Evolutionary conservation across 495 filamentous ascomycete genomes (phyloP), one percentile per base, ranked within the genome.

Genomic region (Hypomontagnella submonticulosa): DNA sequence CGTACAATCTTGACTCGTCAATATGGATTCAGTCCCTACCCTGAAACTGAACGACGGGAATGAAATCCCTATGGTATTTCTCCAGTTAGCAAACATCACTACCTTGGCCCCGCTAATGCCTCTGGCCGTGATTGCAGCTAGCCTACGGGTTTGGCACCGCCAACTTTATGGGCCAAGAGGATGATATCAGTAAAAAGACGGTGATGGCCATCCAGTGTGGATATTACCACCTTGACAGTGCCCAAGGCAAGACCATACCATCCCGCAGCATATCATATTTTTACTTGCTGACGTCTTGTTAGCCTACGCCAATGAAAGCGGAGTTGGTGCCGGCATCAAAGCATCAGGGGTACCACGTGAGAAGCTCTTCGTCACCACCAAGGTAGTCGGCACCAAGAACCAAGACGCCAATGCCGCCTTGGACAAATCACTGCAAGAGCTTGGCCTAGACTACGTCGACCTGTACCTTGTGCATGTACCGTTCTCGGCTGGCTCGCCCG

Each of bases 381-480:
- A 96, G 63, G 30, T 83, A 76, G 61, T 86, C 81, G 62, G 83
- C 84, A 9, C 71, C 75, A 11, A 66, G 63, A 27, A 71, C 79
- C 50, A 55, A 51, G 53, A 50, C 47, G 81, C 93, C 47, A 86
- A 91, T 62, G 78, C 85, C 3, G 86, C 89, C 9, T 85, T 97
- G 56, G 81, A 84, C 18, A 71, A 71, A 3, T 95, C 90, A 49
- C 80, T 96, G 60, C 79, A 88, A 69, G 91, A 89, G 71, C 80
- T 97, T 8, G 83, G 86, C 20, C 72, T 94, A 16, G 85, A 89
- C 51, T 92, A 95, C 75, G 89, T 97, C 4, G 92, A 97, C 74
- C 79, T 92, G 75, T 96, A 93, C 71, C 78, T 96, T 4, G 90
- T 96, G 61, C 92, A 97, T 73, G 62, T 77, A 6, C 92, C 92